phyloP scores from a whole-genome alignment of 2,329 filamentous ascomycete species.

The Aspergillus sp. region DNA sequence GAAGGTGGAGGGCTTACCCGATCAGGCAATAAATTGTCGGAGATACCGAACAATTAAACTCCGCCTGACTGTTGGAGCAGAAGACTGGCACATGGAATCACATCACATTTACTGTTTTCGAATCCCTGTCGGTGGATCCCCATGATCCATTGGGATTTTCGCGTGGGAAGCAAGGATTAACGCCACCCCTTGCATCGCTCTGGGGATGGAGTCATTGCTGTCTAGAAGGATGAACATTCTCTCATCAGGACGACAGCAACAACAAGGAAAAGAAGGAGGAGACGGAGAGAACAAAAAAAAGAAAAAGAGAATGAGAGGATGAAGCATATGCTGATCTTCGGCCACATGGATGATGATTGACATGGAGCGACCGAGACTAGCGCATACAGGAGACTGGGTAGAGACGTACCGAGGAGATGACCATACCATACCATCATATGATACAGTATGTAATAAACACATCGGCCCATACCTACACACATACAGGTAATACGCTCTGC shows the following conservation, averaged over 20 bases:
- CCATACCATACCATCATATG: not conserved
- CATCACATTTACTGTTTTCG: no score
- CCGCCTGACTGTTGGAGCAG: no score
- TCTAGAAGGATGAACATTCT: not conserved
- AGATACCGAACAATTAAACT: no score
- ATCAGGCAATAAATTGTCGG: no score
- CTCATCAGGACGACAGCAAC: not conserved
- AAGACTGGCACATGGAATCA: no score
- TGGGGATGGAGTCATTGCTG: not conserved
- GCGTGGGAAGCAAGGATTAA: conserved; percentile 21
- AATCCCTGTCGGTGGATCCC: no score
- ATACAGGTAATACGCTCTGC: no score
- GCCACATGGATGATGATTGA: conserved; percentile 1
- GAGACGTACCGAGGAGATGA: no score
- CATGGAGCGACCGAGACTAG: not conserved
- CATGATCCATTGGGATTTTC: conserved; percentile 1
- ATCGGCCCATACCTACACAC: no score
- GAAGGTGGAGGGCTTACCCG: no score
- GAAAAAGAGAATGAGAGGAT: not conserved
- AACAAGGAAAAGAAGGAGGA: not conserved
- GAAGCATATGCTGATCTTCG: not conserved
- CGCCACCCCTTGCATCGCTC: conserved; percentile 1
- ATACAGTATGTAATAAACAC: no score
- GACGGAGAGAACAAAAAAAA: not conserved
- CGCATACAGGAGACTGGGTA: not conserved